Evolutionary conservation across 305 asterid genomes (phyloP), one percentile per base, ranked within the genome.

Genomic region (Solanum hybrid): DNA sequence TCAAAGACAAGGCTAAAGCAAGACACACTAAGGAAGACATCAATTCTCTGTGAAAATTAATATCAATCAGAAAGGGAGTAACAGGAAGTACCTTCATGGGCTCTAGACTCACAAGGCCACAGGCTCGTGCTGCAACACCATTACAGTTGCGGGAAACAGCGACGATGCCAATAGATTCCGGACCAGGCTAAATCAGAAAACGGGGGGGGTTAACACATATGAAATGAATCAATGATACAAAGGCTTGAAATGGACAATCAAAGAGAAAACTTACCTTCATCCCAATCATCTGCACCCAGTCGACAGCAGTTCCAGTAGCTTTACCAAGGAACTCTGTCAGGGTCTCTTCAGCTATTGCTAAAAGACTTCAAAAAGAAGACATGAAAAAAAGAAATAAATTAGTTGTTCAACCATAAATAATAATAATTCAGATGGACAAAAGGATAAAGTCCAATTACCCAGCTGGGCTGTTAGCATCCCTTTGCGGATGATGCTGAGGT

Each of bases 241-340:
- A 84, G 36, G 71, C 89, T 33, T 24, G 16, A 11, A 67, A 51
- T 36, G 85, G 16, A 2, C 28, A 35, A 39, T 26, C 81, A 61
- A 51, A 12, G 26, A 13, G 42, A 85, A 8, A n/a, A 1, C 57
- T 29, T 80, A 95, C 99, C 99, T 97, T 97, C 99, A 97, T 97
- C 97, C 99, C 99, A 97, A 96, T 95, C 99, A 97, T 93, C 95
- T 97, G 99, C 83, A 97, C 99, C 99, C 99, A 97, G 93, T 97
- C 96, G 92, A 97, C 98, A 95, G 99, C 98, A 94, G 99, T 97
- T 95, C 99, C 99, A 73, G 99, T 97, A 92, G 99, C 99, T 97
- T 97, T 97, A 11, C 98, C 95, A 90, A 97, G 99, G 96, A 97
- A 97, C 98, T 97, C 98, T 93, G 99, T 92, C 95, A 96, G 94